Conservation (phyloP, 495 filamentous ascomycete genomes). For the Xylaria telfairii region DNA sequence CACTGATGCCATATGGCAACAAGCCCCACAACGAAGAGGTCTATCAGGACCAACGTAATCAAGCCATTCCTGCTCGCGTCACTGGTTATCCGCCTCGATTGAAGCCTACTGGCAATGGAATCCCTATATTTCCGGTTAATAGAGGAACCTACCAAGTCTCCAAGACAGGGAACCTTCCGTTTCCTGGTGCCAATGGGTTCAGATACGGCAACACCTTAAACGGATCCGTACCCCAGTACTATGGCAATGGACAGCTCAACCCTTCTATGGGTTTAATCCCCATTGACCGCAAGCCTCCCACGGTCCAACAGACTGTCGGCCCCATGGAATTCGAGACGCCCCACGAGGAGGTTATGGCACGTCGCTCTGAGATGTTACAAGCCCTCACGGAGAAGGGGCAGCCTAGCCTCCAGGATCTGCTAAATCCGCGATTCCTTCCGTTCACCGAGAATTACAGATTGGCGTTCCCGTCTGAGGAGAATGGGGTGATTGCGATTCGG, state of each 20-base stretch:
- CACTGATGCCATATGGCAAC: neutral
- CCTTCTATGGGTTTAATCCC: neutral
- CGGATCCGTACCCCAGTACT: neutral
- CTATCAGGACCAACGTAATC: neutral
- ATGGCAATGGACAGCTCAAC: neutral
- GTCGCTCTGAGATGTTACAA: constrained; percentile 13
- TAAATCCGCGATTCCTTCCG: constrained; percentile 11
- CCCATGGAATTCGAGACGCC: constrained; percentile 10
- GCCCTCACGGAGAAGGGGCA: neutral
- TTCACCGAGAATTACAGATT: neutral
- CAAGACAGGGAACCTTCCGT: neutral
- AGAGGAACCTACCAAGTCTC: neutral
- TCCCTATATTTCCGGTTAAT: neutral
- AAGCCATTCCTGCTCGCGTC: neutral
- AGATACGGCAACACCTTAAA: neutral
- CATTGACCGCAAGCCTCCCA: neutral
- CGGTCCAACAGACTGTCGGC: neutral
- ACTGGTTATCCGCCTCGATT: neutral
- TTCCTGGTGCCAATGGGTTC: neutral
- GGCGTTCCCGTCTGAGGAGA: neutral
- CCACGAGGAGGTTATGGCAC: neutral
- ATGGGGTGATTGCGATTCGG: constrained; percentile 12
- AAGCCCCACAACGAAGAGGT: neutral
- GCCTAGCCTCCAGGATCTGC: constrained; percentile 5
- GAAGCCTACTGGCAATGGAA: neutral